Base-by-base conservation (phyloP, 179 eudicot genomes). In the Spinacia oleracea region DNA sequence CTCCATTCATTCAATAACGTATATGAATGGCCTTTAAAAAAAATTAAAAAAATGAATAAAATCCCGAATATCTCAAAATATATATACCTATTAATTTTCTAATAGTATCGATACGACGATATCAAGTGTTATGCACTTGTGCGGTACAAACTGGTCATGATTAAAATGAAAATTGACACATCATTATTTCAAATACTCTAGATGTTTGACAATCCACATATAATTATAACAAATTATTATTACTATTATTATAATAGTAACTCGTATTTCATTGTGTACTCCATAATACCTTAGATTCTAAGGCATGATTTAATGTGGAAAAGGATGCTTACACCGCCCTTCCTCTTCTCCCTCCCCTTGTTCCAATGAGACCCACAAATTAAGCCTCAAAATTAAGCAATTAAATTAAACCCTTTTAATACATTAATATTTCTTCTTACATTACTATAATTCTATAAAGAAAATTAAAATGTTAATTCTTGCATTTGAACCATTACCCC, bases 361-460 rank as follows among this genome's bases (percentile, higher is more conserved):
- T 45, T 38, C 31, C 72, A 76, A 16, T 53, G 58, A 73, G 58
- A 73, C 71, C 80, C 83, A 81, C 46, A 81, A 70, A 59, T 46
- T 66, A 82, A 66, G 59, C 50, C 79, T 82, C 76, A 73, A 82
- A 82, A 67, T 43, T 25, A 78, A 78, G 84, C 78, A 81, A 77
- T 40, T 23, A 65, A 81, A 77, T 40, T 23, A 65, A 18, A 50
- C 42, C 10, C 10, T 9, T 18, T 42, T 31, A 48, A 12, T 21
- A 38, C 7, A 16, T 16, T 1, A 27, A 11, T 8, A 10, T 65
- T 6, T 12, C 3, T 38, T n/a, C n/a, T n/a, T n/a, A n/a, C n/a
- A n/a, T n/a, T n/a, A n/a, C n/a, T n/a, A n/a, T 65, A 3, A 5
- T 18, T 18, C 1, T 66, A 60, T 9, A 38, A 67, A 42, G 5